Conservation (phyloP, 768 basidiomycete genomes). For the Lyophyllum atratum region DNA sequence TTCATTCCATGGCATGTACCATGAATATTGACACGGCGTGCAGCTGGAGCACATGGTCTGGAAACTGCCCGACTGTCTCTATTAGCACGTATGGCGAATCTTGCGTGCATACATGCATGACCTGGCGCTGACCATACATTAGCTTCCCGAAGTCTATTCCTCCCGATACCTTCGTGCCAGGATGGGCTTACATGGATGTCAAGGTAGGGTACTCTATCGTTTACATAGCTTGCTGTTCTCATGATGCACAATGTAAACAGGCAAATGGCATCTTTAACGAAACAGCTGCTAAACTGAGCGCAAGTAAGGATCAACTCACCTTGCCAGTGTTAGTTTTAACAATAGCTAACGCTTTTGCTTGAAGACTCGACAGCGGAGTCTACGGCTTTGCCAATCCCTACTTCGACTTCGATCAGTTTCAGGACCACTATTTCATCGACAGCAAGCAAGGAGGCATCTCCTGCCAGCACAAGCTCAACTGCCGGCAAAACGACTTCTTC, state of each 20-base stretch:
- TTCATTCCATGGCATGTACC: constrained; percentile 10
- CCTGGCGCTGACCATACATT: neutral
- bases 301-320: constrained; percentile 26
- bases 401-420: constrained; percentile 8
- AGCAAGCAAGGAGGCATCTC: neutral
- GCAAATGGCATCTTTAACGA: constrained; percentile 39
- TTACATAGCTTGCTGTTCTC: neutral
- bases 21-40: constrained; percentile 5
- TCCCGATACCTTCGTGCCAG: constrained; percentile 48
- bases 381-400: constrained; percentile 33
- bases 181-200: constrained; percentile 65
- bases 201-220: constrained; percentile 27
- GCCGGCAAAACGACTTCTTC: constrained; percentile 7
- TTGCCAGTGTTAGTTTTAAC: neutral
- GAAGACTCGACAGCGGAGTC: constrained; percentile 42
- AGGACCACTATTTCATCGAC: constrained; percentile 14
- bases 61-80: constrained; percentile 45
- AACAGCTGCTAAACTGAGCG: constrained; percentile 35
- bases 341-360: constrained; percentile 14
- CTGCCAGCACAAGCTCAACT: constrained; percentile 18
- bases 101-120: neutral
- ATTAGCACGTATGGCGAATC: constrained; percentile 23
- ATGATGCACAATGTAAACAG: constrained; percentile 19
- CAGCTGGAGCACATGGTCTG: constrained; percentile 56
- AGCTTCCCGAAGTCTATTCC: constrained; percentile 56